Percentiles rank a stretch among this genome's conserved stretches.
Conservation (phyloP, 805 yeast genomes). For the Ogataea nitratoaversa region DNA sequence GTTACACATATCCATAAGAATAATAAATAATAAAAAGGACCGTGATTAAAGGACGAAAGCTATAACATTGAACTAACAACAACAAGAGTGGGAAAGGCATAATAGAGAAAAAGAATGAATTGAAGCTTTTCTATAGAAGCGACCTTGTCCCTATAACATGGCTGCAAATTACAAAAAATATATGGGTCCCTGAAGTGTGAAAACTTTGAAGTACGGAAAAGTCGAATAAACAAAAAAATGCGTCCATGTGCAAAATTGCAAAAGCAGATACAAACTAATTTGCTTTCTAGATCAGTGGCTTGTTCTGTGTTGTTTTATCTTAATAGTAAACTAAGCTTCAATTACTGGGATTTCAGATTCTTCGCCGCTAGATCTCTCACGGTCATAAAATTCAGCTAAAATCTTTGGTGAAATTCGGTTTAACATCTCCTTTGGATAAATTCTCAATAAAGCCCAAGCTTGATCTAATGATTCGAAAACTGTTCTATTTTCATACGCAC, state of each 20-base stretch:
- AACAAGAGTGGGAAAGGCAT: too few relatives aligned
- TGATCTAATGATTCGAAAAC: constrained; percentile 93
- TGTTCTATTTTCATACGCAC: constrained; percentile 94
- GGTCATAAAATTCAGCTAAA: constrained; percentile 89
- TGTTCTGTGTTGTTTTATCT: neutral
- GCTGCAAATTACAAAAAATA: too few relatives aligned
- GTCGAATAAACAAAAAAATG: too few relatives aligned
- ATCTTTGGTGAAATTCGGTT: constrained; percentile 99
- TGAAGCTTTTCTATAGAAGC: too few relatives aligned
- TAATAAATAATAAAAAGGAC: too few relatives aligned
- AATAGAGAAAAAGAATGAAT: too few relatives aligned
- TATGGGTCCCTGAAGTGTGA: too few relatives aligned
- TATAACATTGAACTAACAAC: too few relatives aligned
- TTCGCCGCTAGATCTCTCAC: constrained; percentile 65
- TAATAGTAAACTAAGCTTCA: constrained; percentile 12
- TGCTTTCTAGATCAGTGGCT: neutral
- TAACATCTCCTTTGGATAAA: constrained; percentile 97
- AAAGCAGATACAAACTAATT: neutral
- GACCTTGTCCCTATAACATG: too few relatives aligned
- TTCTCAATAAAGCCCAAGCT: constrained; percentile 97
- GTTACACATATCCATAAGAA: too few relatives aligned
- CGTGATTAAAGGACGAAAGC: too few relatives aligned
- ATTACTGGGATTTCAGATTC: constrained; percentile 24
- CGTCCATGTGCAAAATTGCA: neutral
- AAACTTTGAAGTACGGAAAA: too few relatives aligned